phyloP scores from a whole-genome alignment of 2,329 filamentous ascomycete genomes.

The Epichloe baconii region DNA sequence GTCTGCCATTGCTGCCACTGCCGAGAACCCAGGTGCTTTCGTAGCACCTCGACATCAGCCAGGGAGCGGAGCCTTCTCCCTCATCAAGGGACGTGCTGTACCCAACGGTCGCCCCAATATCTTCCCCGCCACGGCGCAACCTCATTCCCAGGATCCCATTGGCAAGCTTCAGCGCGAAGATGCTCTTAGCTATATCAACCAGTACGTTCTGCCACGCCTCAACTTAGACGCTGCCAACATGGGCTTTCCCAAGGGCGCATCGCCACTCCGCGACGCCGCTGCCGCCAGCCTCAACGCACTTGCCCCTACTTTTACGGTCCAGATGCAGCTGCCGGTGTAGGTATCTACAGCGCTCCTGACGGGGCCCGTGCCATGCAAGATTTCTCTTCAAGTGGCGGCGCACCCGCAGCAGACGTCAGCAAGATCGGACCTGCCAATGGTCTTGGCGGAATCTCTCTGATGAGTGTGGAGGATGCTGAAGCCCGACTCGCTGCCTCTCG shows the following conservation, averaged over 20 bases:
- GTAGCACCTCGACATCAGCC: slow-evolving; percentile 41
- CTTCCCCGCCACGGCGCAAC: slow-evolving; percentile 37
- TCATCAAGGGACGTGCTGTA: slow-evolving; percentile 52
- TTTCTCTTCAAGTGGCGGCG: slow-evolving; percentile 16
- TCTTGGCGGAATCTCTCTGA: slow-evolving; percentile 35
- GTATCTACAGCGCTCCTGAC: slow-evolving; percentile 27
- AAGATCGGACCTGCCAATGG: slow-evolving; percentile 18
- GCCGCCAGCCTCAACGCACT: slow-evolving; percentile 40
- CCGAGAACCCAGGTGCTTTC: slow-evolving; percentile 42
- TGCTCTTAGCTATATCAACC: slow-evolving; percentile 55
- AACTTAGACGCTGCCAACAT: slow-evolving; percentile 38
- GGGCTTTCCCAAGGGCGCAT: slow-evolving; percentile 24
- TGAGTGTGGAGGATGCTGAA: slow-evolving; percentile 53
- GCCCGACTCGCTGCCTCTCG: slow-evolving; percentile 35
- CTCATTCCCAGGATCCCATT: slow-evolving; percentile 42
- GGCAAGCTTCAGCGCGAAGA: slow-evolving; percentile 55
- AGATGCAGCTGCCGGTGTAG: slow-evolving; percentile 30
- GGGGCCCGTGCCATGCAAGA: slow-evolving; percentile 22
- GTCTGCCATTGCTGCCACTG: slow-evolving; percentile 35
- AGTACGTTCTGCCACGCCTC: slow-evolving; percentile 49
- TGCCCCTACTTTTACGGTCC: slow-evolving; percentile 42
- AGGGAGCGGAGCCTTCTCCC: slow-evolving; percentile 40
- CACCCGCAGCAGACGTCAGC: slow-evolving; percentile 15
- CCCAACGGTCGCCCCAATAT: slow-evolving; percentile 50
- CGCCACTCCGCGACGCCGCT: slow-evolving; percentile 29